A percentile compares a stretch with the other conserved stretches of the same genome.
Evolutionary conservation across 1,139 yeast species (phyloP).

Genomic region (Ashbya aceris): DNA sequence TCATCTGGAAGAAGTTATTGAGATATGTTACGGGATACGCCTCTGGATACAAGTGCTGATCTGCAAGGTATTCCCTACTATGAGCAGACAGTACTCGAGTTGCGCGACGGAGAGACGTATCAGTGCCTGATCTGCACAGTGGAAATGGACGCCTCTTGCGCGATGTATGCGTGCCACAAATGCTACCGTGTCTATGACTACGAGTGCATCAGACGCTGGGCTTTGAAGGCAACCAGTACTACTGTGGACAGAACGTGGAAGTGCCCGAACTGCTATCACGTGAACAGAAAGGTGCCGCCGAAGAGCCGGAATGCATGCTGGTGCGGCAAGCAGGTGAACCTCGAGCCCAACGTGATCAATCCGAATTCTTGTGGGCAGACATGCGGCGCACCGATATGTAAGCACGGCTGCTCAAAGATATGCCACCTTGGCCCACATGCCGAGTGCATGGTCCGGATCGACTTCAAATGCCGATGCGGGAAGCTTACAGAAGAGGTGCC

Average conservation of each 20-base stretch:
- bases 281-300: constrained; percentile 44
- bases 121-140: constrained; percentile 78
- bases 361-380: constrained; percentile 91
- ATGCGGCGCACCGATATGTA: constrained; percentile 48
- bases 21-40: too few species aligned
- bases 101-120: constrained; percentile 56
- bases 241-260: constrained; percentile 56
- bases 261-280: constrained; percentile 77
- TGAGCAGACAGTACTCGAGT: constrained; percentile 26
- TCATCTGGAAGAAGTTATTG: too few species aligned
- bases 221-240: constrained; percentile 61
- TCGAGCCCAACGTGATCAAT: constrained; percentile 46
- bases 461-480: constrained; percentile 68
- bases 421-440: constrained; percentile 94
- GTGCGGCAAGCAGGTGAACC: constrained; percentile 77
- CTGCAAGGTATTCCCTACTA: constrained; percentile 21
- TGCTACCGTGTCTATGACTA: constrained; percentile 78
- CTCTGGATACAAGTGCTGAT: too few species aligned
- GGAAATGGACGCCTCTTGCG: constrained; percentile 58
- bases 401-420: constrained; percentile 63
- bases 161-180: constrained; percentile 62
- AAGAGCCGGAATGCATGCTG: constrained; percentile 60
- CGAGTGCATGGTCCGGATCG: constrained; percentile 71
- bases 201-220: constrained; percentile 78
- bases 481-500: constrained; percentile 56